Evolutionary conservation across 805 yeast species (phyloP).

Genomic region (Ogataea wickerhamii): DNA sequence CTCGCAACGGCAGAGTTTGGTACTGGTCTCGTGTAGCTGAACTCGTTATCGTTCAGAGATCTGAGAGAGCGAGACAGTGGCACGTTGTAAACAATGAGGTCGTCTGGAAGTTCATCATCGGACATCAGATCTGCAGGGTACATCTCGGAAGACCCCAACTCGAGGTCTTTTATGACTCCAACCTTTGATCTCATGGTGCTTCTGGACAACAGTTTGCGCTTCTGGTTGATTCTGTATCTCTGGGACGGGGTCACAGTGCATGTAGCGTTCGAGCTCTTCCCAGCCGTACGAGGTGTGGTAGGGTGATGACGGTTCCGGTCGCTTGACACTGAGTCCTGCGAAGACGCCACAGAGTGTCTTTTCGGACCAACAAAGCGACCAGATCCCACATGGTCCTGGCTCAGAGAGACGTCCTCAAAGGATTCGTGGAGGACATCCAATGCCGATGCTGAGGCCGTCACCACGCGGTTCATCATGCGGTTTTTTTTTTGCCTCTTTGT

Average conservation of each 20-base stretch:
- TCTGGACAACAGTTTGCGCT: conserved; percentile 13
- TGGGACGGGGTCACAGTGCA: conserved; percentile 27
- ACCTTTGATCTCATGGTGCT: conserved; percentile 4
- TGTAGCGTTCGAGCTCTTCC: neutral
- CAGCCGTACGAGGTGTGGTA: neutral
- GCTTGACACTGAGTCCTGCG: neutral
- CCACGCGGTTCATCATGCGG: conserved; percentile 1
- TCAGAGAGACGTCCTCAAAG: conserved; percentile 32
- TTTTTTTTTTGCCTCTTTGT: too few relatives aligned
- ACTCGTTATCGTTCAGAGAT: conserved; percentile 36
- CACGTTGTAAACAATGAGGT: conserved; percentile 55
- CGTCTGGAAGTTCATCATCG: conserved; percentile 54
- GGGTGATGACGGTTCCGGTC: neutral
- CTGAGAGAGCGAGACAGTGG: conserved; percentile 57
- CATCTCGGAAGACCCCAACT: conserved; percentile 5
- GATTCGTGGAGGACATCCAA: conserved; percentile 33
- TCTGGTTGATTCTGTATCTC: conserved; percentile 23
- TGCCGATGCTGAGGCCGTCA: conserved; percentile 10
- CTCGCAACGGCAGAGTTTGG: neutral
- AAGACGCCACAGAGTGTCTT: conserved; percentile 4
- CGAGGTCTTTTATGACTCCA: conserved; percentile 9
- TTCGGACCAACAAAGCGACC: neutral
- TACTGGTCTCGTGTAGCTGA: conserved; percentile 22
- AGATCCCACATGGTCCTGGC: neutral
- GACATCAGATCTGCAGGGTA: conserved; percentile 36